Conservation (phyloP, 2,329 filamentous ascomycete genomes). For the Aphanocladium album region DNA sequence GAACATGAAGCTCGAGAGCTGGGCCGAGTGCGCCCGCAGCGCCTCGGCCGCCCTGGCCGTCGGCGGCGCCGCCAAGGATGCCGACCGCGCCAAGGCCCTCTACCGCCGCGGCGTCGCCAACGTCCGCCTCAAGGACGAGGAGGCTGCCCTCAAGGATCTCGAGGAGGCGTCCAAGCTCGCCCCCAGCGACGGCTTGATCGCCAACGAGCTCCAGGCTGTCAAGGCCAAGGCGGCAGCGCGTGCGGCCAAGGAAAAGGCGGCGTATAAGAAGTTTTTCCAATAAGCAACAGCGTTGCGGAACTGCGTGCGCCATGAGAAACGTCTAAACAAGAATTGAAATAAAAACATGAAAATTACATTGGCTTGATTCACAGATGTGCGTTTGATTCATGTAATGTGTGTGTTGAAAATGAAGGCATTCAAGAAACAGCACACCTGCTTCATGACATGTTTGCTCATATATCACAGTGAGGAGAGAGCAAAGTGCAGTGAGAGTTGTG, state of each 20-base stretch:
- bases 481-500: too few relatives aligned
- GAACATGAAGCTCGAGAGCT: slow-evolving; percentile 72
- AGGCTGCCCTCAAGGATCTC: slow-evolving; percentile 70
- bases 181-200: slow-evolving; percentile 69
- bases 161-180: slow-evolving; percentile 69
- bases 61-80: slow-evolving; percentile 58
- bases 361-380: too few relatives aligned
- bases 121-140: slow-evolving; percentile 76
- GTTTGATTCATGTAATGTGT: too few relatives aligned
- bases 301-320: too few relatives aligned
- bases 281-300: slow-evolving; percentile 22
- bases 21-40: slow-evolving; percentile 62
- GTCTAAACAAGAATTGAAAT: too few relatives aligned
- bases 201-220: slow-evolving; percentile 68
- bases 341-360: too few relatives aligned
- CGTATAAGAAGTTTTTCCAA: slow-evolving; percentile 85
- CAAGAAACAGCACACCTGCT: too few relatives aligned
- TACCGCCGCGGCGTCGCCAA: slow-evolving; percentile 78
- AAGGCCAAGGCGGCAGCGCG: slow-evolving; percentile 71
- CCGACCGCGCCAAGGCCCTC: slow-evolving; percentile 82
- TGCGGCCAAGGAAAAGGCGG: slow-evolving; percentile 83
- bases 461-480: too few relatives aligned
- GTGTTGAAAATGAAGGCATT: too few relatives aligned
- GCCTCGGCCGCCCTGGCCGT: slow-evolving; percentile 70
- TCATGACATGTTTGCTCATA: too few relatives aligned